Conservation (phyloP, 2,329 filamentous ascomycete genomes). For the Bipolaris bicolor region DNA sequence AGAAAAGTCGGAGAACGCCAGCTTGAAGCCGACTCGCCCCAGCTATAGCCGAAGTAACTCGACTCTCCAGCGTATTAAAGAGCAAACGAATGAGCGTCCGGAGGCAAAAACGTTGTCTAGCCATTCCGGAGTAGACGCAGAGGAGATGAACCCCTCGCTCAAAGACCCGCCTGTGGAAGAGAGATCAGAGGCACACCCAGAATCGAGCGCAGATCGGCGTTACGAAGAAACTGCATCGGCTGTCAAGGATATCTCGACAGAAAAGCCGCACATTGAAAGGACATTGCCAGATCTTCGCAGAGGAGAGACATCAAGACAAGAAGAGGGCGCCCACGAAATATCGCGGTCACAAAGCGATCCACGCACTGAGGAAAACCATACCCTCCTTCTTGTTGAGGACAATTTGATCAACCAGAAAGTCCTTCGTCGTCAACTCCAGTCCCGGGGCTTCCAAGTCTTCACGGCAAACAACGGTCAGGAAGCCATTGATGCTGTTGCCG, state of each 20-base stretch:
- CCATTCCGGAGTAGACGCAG: conserved; percentile 17
- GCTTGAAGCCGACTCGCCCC: conserved; percentile 25
- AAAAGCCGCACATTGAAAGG: conserved; percentile 15
- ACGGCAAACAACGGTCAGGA: conserved; percentile 54
- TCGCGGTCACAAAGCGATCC: conserved; percentile 30
- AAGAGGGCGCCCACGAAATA: conserved; percentile 20
- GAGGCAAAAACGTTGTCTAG: conserved; percentile 13
- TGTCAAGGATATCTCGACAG: conserved; percentile 17
- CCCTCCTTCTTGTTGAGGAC: conserved; percentile 56
- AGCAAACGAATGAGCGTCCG: conserved; percentile 25
- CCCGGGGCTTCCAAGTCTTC: conserved; percentile 50
- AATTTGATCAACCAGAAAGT: conserved; percentile 59
- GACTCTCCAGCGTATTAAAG: conserved; percentile 34
- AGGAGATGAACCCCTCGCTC: conserved; percentile 32
- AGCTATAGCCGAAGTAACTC: conserved; percentile 38
- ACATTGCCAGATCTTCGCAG: conserved; percentile 21
- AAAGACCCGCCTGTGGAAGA: conserved; percentile 44
- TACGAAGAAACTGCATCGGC: conserved; percentile 32
- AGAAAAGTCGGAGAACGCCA: conserved; percentile 24
- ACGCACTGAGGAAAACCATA: conserved; percentile 26
- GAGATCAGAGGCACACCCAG: conserved; percentile 35
- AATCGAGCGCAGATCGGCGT: conserved; percentile 25
- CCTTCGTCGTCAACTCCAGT: conserved; percentile 56
- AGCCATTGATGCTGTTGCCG: conserved; percentile 51
- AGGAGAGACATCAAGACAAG: conserved; percentile 39